These are phyloP conservation scores for Rhododendron ferrugineum DNA, from an alignment of 148 eudicot genomes.

Conservation along the genomic window DNA sequence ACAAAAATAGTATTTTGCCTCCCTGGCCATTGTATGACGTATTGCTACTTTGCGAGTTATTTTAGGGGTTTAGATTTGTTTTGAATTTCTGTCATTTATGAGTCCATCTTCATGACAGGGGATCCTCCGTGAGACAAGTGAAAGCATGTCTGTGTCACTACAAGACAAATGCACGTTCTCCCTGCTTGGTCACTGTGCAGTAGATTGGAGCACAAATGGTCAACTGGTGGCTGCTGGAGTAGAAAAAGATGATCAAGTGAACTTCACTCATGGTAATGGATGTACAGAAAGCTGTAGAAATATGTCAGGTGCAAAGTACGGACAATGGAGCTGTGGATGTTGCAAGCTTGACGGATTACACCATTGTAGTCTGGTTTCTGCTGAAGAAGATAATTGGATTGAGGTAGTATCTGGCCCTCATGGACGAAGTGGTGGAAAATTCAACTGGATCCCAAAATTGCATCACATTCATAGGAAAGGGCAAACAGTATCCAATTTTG, in stretches of 20 bases:
- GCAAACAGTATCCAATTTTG: slow-evolving; percentile 30
- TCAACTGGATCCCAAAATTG: slow-evolving; percentile 46
- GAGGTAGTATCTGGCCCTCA: slow-evolving; percentile 36
- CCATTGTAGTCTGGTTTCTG: slow-evolving; percentile 25
- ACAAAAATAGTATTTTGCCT: neutral
- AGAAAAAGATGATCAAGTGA: slow-evolving; percentile 18
- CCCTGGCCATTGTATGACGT: neutral
- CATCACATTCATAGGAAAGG: slow-evolving; percentile 62
- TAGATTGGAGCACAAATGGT: slow-evolving; percentile 22
- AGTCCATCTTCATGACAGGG: slow-evolving; percentile 33
- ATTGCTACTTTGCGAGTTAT: neutral
- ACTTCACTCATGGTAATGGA: slow-evolving; percentile 8
- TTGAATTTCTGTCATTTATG: neutral
- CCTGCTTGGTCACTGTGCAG: slow-evolving; percentile 54
- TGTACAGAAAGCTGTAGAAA: slow-evolving; percentile 7
- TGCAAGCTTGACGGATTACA: slow-evolving; percentile 27
- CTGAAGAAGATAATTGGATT: slow-evolving; percentile 35
- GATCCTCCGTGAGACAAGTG: slow-evolving; percentile 38
- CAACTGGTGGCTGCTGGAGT: slow-evolving; percentile 10
- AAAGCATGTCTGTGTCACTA: slow-evolving; percentile 53
- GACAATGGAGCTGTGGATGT: slow-evolving; percentile 33
- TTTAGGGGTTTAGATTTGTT: neutral
- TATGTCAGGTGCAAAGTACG: slow-evolving; percentile 16
- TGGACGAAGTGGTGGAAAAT: slow-evolving; percentile 24
- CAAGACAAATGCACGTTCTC: slow-evolving; percentile 60